Base-by-base conservation (phyloP, 1,139 yeast species). In the Debaryomyces sp. region DNA sequence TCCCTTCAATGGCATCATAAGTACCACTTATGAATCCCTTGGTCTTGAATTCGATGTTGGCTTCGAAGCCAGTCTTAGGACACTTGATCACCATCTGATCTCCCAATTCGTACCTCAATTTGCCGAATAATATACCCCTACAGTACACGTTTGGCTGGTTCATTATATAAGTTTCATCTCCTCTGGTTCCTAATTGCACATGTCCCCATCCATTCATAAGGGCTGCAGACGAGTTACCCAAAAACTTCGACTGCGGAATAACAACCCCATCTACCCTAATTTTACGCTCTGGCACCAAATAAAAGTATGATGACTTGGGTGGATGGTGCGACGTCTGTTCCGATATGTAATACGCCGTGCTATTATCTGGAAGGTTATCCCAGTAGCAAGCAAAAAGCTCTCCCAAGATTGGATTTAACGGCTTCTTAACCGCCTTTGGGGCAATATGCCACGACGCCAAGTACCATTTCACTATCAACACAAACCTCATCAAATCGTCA, bases 291-390 rank as follows among this genome's bases (percentile, higher is more conserved):
- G 99, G 99, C 41, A 89, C 80, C 67, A 87, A 73, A 66, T 89
- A 94, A 61, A 92, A 94, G 68, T 94, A 94, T 0, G 97, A 87
- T 0, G 97, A 89, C 63, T 94, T 88, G 7, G 99, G 99, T n/a
- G 99, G 99, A 64, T 94, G 99, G 62, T 94, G 99, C 21, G 96
- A 89, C 0, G 97, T 90, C 67, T 94, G 99, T 66, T 94, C 99
- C 1, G 98, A 79, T 12, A 94, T 70, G 64, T 92, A 95, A 62
- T 79, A 92, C 0, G 97, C 96, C 43, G 80, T 78, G 4, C 78
- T 67, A 22, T 76, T 81, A 22, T 75, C 79, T 48, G 88, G 84
- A 10, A 94, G 83, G 46, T 89, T 71, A 58, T 90, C 95, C 99
- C 99, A 94, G 64, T 88, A 92, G 61, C 97, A 87, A 15, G 89